Conservation (phyloP, 225 moss, liverwort and hornwort species). For the Neckera pumila region DNA sequence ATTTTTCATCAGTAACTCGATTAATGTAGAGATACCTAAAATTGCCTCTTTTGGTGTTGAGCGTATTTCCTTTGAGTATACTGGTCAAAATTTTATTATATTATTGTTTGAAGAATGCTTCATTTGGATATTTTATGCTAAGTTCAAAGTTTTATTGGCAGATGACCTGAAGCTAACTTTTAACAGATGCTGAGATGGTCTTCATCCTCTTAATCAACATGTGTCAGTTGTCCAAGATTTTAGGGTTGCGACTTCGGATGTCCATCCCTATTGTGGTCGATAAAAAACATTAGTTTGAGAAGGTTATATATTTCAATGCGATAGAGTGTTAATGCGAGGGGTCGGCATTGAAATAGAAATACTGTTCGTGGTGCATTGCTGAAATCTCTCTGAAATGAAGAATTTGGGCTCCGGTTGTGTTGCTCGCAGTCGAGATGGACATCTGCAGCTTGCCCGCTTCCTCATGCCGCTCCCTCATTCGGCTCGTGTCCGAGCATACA, state of each 20-base stretch:
- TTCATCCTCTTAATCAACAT: not conserved
- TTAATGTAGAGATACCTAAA: not conserved
- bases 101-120: not conserved
- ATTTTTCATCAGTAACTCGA: not conserved
- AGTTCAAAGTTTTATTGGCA: not conserved
- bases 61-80: not conserved
- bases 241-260: not conserved
- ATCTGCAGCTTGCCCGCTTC: constrained; percentile 36
- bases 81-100: not conserved
- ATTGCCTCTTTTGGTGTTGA: not conserved
- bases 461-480: constrained; percentile 14
- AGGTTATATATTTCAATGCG: not conserved
- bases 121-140: not conserved
- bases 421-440: constrained; percentile 37
- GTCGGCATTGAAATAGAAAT: not conserved
- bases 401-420: not conserved
- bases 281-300: not conserved
- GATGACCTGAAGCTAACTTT: not conserved
- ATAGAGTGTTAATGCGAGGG: not conserved
- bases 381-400: not conserved
- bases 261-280: not conserved
- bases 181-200: not conserved
- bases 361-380: not conserved
- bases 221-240: not conserved
- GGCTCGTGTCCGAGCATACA: constrained; percentile 22